Base-by-base conservation (phyloP, 2,329 filamentous ascomycete genomes). In the Neopestalotiopsis sp. region DNA sequence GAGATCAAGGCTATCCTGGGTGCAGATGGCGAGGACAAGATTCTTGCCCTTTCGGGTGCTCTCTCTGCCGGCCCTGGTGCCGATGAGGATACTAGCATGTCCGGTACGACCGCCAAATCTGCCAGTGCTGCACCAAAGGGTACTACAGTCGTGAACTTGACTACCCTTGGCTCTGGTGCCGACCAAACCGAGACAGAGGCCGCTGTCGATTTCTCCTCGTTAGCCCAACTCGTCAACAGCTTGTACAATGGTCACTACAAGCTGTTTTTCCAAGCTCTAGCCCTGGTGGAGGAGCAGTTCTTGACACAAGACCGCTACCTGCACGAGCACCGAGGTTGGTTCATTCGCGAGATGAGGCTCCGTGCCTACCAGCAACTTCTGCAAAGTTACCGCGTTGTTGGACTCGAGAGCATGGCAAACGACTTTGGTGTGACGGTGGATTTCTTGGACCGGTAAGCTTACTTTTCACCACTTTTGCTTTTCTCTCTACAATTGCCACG, bases 1-100 rank as follows among this genome's bases (percentile, higher is more conserved):
- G 96, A 99, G 84, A 98, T 99, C 84, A 97, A 96, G 84, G 96
- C 96, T 49, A 97, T 99, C 72, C 89, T 99, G 30, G 96, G 95
- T 69, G 77, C 77, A 49, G 91, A 95, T 74, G 91, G 91, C 30
- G 93, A 97, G 75, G 95, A 98, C 78, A 95, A 95, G 82, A 85
- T 97, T 67, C 87, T 94, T 40, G 94, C 94, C 0, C 85, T 98
- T 28, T 90, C 91, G 38, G 94, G 95, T 20, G 91, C 92, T 40
- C 84, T 94, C 67, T 96, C 94, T 1, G 91, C 94, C 3, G 94
- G 95, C 1, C 93, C 93, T 1, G 90, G 92, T 65, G 92, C 90
- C 32, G 93, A 79, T 34, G 93, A 79, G 67, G 77, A 97, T 73
- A 92, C 94, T 76, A 91, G 93, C 73, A 92, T 92, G 86, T 87